A percentile compares a stretch with the other conserved stretches of the same genome.
Conservation (phyloP, 1,284 basidiomycete species). For the Cryptococcus floricola region DNA sequence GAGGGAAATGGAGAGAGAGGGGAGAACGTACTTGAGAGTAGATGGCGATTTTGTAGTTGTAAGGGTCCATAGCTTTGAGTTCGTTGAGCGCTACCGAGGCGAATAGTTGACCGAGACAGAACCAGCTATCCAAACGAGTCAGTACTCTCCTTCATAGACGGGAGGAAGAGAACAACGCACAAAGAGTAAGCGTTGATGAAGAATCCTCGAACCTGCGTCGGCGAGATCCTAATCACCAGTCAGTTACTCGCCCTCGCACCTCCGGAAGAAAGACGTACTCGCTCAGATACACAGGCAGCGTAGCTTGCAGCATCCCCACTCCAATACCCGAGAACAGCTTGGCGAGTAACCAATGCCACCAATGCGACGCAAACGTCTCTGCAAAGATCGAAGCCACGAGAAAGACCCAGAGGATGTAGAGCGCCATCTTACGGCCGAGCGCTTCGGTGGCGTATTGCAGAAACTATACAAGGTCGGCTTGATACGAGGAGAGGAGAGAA, state of each 20-base stretch:
- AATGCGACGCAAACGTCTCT: constrained; percentile 27
- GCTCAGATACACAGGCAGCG: constrained; percentile 20
- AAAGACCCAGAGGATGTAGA: constrained; percentile 25
- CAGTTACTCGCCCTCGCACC: no score
- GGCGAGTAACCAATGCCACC: constrained; percentile 26
- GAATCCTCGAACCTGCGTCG: constrained; percentile 19
- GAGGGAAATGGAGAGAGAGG: background rate
- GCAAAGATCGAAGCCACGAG: constrained; percentile 16
- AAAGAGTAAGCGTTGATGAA: constrained; percentile 24
- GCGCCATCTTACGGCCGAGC: constrained; percentile 26
- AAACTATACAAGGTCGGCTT: constrained; percentile 1
- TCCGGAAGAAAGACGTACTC: constrained; percentile 3
- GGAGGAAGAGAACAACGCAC: constrained; percentile 3
- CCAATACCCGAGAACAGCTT: constrained; percentile 29
- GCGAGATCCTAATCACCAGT: constrained; percentile 8
- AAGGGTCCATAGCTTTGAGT: constrained; percentile 11
- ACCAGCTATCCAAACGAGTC: constrained; percentile 7
- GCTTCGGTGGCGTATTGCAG: constrained; percentile 21
- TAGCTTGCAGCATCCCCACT: constrained; percentile 22
- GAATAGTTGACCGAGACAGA: constrained; percentile 20
- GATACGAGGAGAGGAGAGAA: no score
- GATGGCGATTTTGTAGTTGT: constrained; percentile 17
- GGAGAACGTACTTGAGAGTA: constrained; percentile 13
- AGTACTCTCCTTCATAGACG: background rate
- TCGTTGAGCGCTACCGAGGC: constrained; percentile 18